Conservation (phyloP, 2,329 filamentous ascomycete species). For the Fusarium transvaalense region DNA sequence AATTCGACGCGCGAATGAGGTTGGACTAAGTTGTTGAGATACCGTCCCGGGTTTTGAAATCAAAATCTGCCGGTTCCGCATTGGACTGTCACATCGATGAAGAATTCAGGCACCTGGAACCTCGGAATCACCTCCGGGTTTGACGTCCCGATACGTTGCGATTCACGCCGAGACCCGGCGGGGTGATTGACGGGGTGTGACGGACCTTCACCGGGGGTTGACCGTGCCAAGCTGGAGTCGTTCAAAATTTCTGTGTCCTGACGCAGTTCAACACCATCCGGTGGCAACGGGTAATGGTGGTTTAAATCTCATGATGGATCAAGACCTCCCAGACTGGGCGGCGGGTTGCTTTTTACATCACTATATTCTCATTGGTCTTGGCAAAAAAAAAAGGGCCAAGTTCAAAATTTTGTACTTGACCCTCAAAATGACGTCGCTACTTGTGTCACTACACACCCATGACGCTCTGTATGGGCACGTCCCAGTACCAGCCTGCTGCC, state of each 20-base stretch:
- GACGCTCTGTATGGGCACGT: conserved; percentile 62
- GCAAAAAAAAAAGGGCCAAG: conserved; percentile 26
- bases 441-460: conserved; percentile 48
- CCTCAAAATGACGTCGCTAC: conserved; percentile 45
- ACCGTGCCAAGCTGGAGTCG: conserved; percentile 28
- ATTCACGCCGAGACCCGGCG: conserved; percentile 38
- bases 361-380: conserved; percentile 39
- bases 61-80: conserved; percentile 34
- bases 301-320: conserved; percentile 35
- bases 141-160: conserved; percentile 24
- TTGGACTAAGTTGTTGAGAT: conserved; percentile 31
- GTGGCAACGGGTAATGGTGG: conserved; percentile 39
- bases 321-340: conserved; percentile 10
- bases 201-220: conserved; percentile 34
- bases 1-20: conserved; percentile 43
- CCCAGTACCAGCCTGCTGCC: conserved; percentile 71
- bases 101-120: conserved; percentile 5
- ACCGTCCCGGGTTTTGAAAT: conserved; percentile 35
- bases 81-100: conserved; percentile 29
- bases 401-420: conserved; percentile 18
- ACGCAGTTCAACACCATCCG: conserved; percentile 36
- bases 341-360: conserved; percentile 29
- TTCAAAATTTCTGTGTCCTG: conserved; percentile 5
- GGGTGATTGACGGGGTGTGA: conserved; percentile 28
- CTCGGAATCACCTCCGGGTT: conserved; percentile 28